These are phyloP conservation scores for Citrullus mucosospermus DNA, from an alignment of 306 rosid genomes.

Conservation along the genomic window DNA sequence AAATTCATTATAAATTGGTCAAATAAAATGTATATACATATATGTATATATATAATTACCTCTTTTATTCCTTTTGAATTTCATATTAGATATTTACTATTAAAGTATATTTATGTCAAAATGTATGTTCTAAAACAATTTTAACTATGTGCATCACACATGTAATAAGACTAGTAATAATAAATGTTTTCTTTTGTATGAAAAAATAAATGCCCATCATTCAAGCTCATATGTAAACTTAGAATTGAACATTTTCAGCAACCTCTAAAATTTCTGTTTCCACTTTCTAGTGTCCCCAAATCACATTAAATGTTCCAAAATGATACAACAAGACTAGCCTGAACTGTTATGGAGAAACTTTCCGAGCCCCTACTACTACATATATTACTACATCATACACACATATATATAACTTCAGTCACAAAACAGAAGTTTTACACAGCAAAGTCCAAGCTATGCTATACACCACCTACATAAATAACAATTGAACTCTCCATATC, in stretches of 20 bases:
- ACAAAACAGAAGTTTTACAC: not conserved
- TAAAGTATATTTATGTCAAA: too few relatives aligned
- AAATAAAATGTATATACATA: too few relatives aligned
- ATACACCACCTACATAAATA: slow-evolving; percentile 4
- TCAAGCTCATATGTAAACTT: not conserved
- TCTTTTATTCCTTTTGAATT: too few relatives aligned
- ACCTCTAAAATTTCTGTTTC: not conserved
- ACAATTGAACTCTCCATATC: slow-evolving; percentile 3
- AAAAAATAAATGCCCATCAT: not conserved
- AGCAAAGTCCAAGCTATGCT: not conserved
- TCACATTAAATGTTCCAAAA: not conserved
- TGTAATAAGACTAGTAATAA: too few relatives aligned
- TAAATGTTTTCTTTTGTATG: too few relatives aligned
- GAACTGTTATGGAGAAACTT: not conserved
- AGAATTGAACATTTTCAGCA: not conserved
- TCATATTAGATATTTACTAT: too few relatives aligned
- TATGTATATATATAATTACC: too few relatives aligned
- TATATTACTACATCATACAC: not conserved
- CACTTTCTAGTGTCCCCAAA: not conserved
- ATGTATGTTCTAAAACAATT: too few relatives aligned
- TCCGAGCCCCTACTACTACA: not conserved
- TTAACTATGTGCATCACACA: too few relatives aligned
- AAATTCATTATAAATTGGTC: too few relatives aligned
- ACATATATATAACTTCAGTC: not conserved
- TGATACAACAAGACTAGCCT: not conserved